phyloP scores from a whole-genome alignment of 331 rosid genomes.

The Saraca asoca region DNA sequence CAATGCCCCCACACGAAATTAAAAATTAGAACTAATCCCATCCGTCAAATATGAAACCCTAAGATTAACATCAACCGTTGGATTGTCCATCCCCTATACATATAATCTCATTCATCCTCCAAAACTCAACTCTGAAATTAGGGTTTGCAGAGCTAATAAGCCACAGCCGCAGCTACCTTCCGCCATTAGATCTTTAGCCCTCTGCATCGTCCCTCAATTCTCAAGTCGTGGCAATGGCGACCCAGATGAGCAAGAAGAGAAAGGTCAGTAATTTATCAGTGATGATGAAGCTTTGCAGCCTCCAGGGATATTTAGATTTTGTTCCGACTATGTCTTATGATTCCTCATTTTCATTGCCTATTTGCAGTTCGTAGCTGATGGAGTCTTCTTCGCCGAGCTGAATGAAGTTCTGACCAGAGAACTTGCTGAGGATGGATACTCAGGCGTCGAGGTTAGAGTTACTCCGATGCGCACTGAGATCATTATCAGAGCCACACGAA shows the following conservation, averaged over 20 bases:
- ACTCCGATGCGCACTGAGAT: slow-evolving; percentile 97
- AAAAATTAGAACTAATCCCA: no score
- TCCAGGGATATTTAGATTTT: background rate
- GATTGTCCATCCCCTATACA: no score
- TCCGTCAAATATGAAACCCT: no score
- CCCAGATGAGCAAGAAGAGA: slow-evolving; percentile 92
- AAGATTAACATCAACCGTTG: no score
- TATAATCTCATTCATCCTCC: background rate
- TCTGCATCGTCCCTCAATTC: slow-evolving; percentile 13
- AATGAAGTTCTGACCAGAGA: slow-evolving; percentile 89
- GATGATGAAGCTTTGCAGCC: background rate
- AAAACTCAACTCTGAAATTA: background rate
- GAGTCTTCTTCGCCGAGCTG: slow-evolving; percentile 92
- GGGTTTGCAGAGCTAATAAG: slow-evolving; percentile 23
- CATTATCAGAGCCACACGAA: slow-evolving; percentile 91
- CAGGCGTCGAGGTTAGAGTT: slow-evolving; percentile 94
- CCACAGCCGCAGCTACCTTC: background rate
- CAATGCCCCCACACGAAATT: no score
- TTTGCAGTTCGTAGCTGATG: slow-evolving; percentile 84
- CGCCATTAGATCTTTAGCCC: background rate
- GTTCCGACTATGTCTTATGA: background rate
- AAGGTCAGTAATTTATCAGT: slow-evolving; percentile 46
- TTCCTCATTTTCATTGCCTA: background rate
- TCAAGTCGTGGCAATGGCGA: slow-evolving; percentile 50
- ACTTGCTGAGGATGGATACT: slow-evolving; percentile 93